Evolutionary conservation across 2,329 filamentous ascomycete species (phyloP).

Genomic region (Talaromyces sp.): DNA sequence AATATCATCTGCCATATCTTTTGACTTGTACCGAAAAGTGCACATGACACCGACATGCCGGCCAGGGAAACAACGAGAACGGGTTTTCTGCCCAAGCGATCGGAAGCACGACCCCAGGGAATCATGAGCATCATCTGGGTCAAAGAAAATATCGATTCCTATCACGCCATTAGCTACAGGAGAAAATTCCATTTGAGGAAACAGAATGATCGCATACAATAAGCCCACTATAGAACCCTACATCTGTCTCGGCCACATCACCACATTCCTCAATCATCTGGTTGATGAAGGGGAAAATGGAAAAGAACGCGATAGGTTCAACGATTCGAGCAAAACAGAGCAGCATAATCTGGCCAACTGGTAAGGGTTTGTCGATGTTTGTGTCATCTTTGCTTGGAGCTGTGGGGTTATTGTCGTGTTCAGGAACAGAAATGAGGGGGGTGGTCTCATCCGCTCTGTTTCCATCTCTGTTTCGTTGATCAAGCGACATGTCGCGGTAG

Average conservation of each 20-base stretch:
- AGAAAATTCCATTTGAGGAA: no score
- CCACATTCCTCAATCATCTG: constrained; percentile 68
- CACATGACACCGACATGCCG: constrained; percentile 56
- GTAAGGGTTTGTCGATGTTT: constrained; percentile 44
- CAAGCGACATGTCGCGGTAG: neutral
- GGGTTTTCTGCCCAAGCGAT: constrained; percentile 66
- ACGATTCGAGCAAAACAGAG: constrained; percentile 68
- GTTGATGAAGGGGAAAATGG: constrained; percentile 74
- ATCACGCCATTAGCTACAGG: neutral
- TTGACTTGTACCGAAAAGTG: constrained; percentile 62
- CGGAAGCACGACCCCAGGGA: constrained; percentile 62
- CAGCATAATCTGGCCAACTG: constrained; percentile 60
- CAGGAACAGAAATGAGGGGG: neutral
- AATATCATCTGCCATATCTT: constrained; percentile 69
- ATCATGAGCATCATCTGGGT: constrained; percentile 76
- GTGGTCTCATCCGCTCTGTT: neutral
- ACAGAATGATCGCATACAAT: constrained; percentile 51
- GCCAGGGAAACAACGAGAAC: constrained; percentile 61
- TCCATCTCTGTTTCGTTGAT: neutral
- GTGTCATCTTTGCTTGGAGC: constrained; percentile 21
- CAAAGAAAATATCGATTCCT: constrained; percentile 61
- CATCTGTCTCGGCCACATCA: constrained; percentile 54
- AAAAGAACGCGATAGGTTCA: constrained; percentile 78
- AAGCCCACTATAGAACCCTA: constrained; percentile 73
- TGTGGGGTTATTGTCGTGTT: neutral